Base-by-base conservation (phyloP, 23 red algal species). In the Cyanidium caldarium region DNA sequence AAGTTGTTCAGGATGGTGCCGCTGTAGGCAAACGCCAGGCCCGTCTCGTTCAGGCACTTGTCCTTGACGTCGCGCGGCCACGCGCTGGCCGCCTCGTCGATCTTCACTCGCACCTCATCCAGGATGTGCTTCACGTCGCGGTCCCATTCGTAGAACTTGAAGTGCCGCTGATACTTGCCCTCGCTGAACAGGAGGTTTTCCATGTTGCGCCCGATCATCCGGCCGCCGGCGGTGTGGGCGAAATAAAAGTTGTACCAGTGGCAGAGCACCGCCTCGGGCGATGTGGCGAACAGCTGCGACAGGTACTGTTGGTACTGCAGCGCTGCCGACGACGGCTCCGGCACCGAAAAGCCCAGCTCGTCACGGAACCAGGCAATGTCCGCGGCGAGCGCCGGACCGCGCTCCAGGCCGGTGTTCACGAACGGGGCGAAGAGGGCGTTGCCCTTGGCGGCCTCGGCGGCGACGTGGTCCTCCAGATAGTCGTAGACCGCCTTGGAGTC, bases 191-290 rank as follows among this genome's bases (percentile, higher is more conserved):
- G 45, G 35, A 79, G 65, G 33, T 85, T 82, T 25, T 76, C 67
- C 90, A 95, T 95, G 34, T 80, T 77, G 31, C 90, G 82, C 35
- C 90, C 90, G 77, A 95, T 95, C 90, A 95, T 95, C 2, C 90
- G 65, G 2, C 90, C 90, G 21, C 90, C 90, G 1, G 90, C 90
- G 38, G 83, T 82, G 67, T 95, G 90, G 7, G 90, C 90, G 68
- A 95, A 95, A 57, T 87, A 83, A 85, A 44, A 95, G 36, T 95
- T 95, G 75, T 95, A 95, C 83, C 82, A 95, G 68, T 95, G 90
- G 44, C 90, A 95, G 42, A 95, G 44, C 0, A 95, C 70, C 13
- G 78, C 80, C 46, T 95, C 78, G 35, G 82, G 83, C 46, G 80
- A 84, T 16, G 31, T 51, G 1, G 75, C 70, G 20, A 82, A 34